These are phyloP conservation scores for Hevea brasiliensis DNA, from an alignment of 345 rosid species.

Conservation along the genomic window DNA sequence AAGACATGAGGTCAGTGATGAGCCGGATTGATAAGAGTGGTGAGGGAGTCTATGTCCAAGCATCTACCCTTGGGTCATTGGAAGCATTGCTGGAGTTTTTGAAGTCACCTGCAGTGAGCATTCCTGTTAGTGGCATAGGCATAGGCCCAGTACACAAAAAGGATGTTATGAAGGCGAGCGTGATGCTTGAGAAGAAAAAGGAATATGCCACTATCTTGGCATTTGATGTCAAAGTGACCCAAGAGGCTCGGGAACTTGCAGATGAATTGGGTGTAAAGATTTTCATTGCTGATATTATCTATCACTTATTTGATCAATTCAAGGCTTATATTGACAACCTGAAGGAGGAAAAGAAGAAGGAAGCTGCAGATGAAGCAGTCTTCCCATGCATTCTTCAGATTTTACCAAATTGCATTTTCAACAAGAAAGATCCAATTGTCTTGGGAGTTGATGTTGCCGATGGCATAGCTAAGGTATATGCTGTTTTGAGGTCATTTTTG, in stretches of 20 bases:
- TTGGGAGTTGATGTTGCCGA: conserved; percentile 81
- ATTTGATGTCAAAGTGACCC: conserved; percentile 89
- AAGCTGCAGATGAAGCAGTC: conserved; percentile 89
- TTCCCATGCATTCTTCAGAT: conserved; percentile 88
- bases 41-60: conserved; percentile 94
- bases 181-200: conserved; percentile 91
- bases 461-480: conserved; percentile 73
- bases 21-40: conserved; percentile 83
- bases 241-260: conserved; percentile 87
- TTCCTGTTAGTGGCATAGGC: conserved; percentile 90
- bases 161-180: conserved; percentile 92
- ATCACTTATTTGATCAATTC: conserved; percentile 88
- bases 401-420: conserved; percentile 74
- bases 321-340: conserved; percentile 76
- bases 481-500: neutral
- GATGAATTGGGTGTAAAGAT: conserved; percentile 89
- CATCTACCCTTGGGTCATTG: conserved; percentile 90
- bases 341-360: conserved; percentile 91
- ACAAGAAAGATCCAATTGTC: conserved; percentile 85
- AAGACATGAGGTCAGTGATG: conserved; percentile 84
- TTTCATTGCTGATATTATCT: conserved; percentile 93
- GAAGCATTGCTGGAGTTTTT: conserved; percentile 93
- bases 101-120: conserved; percentile 79
- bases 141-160: conserved; percentile 93
- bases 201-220: conserved; percentile 92